A percentile compares a stretch with the other conserved stretches of the same genome.
Evolutionary conservation across 805 yeast species (phyloP).

Genomic region (Novakomyces olei): DNA sequence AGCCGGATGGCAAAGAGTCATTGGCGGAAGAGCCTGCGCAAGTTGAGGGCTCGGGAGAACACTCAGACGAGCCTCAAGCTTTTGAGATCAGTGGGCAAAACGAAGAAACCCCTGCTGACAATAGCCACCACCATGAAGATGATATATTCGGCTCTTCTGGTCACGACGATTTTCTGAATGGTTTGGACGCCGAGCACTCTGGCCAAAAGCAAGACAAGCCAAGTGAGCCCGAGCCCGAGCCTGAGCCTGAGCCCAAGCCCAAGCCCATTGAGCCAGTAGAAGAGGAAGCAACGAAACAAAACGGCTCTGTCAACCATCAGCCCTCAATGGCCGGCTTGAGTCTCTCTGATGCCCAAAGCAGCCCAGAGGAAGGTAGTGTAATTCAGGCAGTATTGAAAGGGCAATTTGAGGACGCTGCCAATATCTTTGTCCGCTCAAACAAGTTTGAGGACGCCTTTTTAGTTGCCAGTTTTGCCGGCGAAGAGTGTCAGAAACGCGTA

Average conservation of each 20-base stretch:
- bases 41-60: no score
- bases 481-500: conserved; percentile 38
- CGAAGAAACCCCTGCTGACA: no score
- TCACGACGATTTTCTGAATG: no score
- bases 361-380: conserved; percentile 26
- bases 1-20: conserved; percentile 10
- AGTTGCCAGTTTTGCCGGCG: conserved; percentile 43
- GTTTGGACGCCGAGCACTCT: no score
- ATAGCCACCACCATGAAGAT: no score
- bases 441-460: conserved; percentile 59
- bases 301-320: background rate
- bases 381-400: conserved; percentile 35
- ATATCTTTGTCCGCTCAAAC: conserved; percentile 38
- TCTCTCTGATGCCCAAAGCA: conserved; percentile 17
- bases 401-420: conserved; percentile 43
- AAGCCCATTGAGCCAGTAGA: background rate
- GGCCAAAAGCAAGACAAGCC: no score
- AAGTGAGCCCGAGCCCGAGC: background rate
- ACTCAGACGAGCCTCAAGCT: no score
- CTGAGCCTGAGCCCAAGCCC: background rate
- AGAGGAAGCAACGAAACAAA: background rate
- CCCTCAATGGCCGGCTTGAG: conserved; percentile 13
- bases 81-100: no score
- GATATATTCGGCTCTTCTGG: conserved; percentile 17
- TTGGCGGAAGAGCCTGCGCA: conserved; percentile 12